phyloP scores from a whole-genome alignment of 1,284 basidiomycete species.

The Apiotrichum akiyoshidainum region DNA sequence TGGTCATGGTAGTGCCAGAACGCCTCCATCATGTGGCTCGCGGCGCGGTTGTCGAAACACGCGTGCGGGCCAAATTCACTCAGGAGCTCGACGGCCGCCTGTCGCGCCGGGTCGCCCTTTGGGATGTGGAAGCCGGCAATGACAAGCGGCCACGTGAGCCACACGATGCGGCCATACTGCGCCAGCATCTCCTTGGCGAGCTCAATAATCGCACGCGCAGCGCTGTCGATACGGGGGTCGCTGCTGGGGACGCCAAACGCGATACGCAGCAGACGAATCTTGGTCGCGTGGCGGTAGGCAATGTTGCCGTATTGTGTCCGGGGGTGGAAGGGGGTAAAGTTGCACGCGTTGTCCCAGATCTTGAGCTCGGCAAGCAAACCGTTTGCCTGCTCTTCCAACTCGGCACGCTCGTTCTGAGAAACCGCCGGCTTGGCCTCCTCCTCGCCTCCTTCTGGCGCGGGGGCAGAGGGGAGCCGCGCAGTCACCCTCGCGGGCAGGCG shows the following conservation, averaged over 20 bases:
- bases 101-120: constrained; percentile 32
- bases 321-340: constrained; percentile 42
- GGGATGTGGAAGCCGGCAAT: constrained; percentile 45
- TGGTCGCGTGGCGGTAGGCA: constrained; percentile 42
- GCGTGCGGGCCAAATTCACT: constrained; percentile 46
- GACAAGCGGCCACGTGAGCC: constrained; percentile 47
- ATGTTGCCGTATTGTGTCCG: constrained; percentile 46
- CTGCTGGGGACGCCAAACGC: constrained; percentile 35
- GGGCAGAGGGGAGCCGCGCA: constrained; percentile 16
- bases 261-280: constrained; percentile 37
- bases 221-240: constrained; percentile 38
- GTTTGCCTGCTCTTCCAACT: constrained; percentile 32
- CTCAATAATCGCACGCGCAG: constrained; percentile 40
- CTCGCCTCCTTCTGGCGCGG: neutral
- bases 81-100: constrained; percentile 36
- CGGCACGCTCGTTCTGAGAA: constrained; percentile 18
- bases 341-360: constrained; percentile 42
- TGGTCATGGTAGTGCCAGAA: constrained; percentile 33
- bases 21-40: constrained; percentile 29
- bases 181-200: constrained; percentile 41
- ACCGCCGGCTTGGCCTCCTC: constrained; percentile 2
- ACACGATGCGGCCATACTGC: constrained; percentile 41
- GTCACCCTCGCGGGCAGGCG: constrained; percentile 20
- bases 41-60: constrained; percentile 42
- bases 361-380: constrained; percentile 38